Evolutionary conservation across 139 green algal species (phyloP), one percentile per base, ranked within the genome.

Genomic region (Closterium sp.): DNA sequence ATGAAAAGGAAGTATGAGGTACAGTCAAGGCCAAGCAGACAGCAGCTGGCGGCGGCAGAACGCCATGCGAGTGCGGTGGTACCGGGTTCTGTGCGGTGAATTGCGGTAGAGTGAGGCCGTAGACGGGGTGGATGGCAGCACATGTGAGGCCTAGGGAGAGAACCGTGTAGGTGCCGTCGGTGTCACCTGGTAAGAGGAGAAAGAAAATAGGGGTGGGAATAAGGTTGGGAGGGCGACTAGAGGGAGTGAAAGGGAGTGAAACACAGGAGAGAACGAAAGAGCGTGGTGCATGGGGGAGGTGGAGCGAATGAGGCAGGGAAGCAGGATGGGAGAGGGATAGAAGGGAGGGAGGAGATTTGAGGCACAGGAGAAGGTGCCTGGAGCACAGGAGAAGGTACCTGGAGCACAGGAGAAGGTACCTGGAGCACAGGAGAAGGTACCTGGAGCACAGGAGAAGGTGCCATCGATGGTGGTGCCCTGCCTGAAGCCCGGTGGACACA

Each of bases 401-500:
- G 45, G 45, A 70, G 45, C 45, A 19, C 45, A 70, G 45, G 45
- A 70, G 45, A 70, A 70, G 45, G 45, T 70, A 70, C 45, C 45
- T 70, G 45, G 45, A 70, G 45, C 45, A 19, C 62, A 79, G 19
- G 62, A 79, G 17, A 79, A 79, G 62, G 62, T 79, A 79, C 62
- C 62, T 79, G 62, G 62, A 79, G 62, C 62, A 4, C 62, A 79
- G 62, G 62, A 79, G 62, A 27, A 79, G 17, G 62, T 79, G 62
- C 62, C 62, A 79, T 79, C 62, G 2, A 79, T 13, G 2, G 62
- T 79, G 62, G 62, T 79, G 62, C 62, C 62, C 62, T 79, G 62
- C 62, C 62, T 79, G 62, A 85, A 92, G 70, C 90, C 90, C 21
- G 90, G 31, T 50, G 90, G 90, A 86, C 90, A 92, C 21, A 27